Base-by-base conservation (phyloP, 192 early-diverging fungal genomes). In the Coemansia sp. region DNA sequence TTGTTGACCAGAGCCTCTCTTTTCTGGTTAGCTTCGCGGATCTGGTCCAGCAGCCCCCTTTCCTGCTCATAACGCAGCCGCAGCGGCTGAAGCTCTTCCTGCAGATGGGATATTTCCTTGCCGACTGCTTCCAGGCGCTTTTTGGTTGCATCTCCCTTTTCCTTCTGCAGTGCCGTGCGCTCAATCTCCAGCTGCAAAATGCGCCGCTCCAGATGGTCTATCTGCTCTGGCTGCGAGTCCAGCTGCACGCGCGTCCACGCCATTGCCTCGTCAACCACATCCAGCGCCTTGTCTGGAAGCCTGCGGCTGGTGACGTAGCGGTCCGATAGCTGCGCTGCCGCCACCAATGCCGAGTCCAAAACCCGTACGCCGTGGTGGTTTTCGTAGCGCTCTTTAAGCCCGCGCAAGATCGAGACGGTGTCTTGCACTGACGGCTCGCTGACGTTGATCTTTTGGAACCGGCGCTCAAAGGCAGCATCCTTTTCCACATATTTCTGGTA, bases 131-230 rank as follows among this genome's bases (percentile, higher is more conserved):
- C 57, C 11, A 97, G 80, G 5, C 97, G 87, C 40, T 85, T 83
- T 43, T 88, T 80, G n/a, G 88, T 88, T 5, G 82, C 83, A 18
- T 84, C 59, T 59, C 93, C 92, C 65, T 96, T 96, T 64, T 99
- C 97, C 78, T 96, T 96, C 42, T 79, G 79, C 49, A 99, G 78
- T 0, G 97, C 97, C 2, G 88, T 93, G 35, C 88, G 88, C 78
- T 99, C 97, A 50, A 99, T 88, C 70, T 99, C 95, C 8, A 97
- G 80, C 77, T 97, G 97, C 31, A 97, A 75, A 52, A 87, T 83
- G 33, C 86, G 87, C 37, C 97, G 89, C 59, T 99, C 94, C n/a
- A 99, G 81, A 3, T 87, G 82, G 73, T 99, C 97, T 46, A 99
- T 97, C 52, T 86, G 78, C 78, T 99, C 97, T 5, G 97, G 97